Evolutionary conservation across 2,329 filamentous ascomycete genomes (phyloP).

Genomic region (Chrysoporthe austroafricana): DNA sequence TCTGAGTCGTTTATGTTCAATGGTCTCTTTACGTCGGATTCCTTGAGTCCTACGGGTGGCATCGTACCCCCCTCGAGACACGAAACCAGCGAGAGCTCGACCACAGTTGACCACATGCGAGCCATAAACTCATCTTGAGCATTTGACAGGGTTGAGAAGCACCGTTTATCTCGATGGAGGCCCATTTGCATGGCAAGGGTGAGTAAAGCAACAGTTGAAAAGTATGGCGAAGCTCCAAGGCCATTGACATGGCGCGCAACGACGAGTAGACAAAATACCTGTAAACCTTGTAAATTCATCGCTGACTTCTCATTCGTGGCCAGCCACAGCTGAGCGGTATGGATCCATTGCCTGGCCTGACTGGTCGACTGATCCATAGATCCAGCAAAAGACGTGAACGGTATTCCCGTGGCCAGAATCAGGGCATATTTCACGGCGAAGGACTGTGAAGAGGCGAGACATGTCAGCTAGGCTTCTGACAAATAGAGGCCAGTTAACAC

Average conservation of each 20-base stretch:
- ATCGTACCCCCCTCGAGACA: constrained; percentile 34
- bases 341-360: constrained; percentile 53
- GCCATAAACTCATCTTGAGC: constrained; percentile 36
- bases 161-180: constrained; percentile 36
- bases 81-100: constrained; percentile 34
- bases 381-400: constrained; percentile 41
- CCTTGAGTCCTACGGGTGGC: constrained; percentile 28
- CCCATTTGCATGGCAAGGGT: constrained; percentile 38
- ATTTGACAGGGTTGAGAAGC: constrained; percentile 29
- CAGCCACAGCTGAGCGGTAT: constrained; percentile 35
- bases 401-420: constrained; percentile 54
- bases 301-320: constrained; percentile 36
- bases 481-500: neutral
- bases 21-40: constrained; percentile 30
- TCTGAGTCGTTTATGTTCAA: constrained; percentile 32
- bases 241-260: constrained; percentile 50
- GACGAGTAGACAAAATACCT: constrained; percentile 57
- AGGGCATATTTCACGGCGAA: constrained; percentile 59
- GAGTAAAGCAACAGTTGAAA: constrained; percentile 36
- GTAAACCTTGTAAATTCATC: constrained; percentile 52
- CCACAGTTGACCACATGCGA: constrained; percentile 37
- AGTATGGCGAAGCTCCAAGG: constrained; percentile 34
- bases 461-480: neutral
- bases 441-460: constrained; percentile 30
- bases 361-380: constrained; percentile 49